phyloP scores from a whole-genome alignment of 495 filamentous ascomycete genomes.

The Penicillium tannophilum region DNA sequence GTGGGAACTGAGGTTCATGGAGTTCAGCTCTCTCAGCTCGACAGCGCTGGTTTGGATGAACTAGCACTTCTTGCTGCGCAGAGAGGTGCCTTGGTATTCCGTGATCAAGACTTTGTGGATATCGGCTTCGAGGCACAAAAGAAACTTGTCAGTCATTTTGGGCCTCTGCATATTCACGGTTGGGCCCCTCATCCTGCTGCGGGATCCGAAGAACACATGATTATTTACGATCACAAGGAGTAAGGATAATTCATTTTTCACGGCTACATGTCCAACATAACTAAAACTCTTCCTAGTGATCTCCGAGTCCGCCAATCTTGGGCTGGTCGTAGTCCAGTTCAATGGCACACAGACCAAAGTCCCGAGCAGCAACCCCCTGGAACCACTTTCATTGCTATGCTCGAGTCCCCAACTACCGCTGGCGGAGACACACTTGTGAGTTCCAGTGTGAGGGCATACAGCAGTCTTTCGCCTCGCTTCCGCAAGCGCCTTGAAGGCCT shows the following conservation, averaged over 20 bases:
- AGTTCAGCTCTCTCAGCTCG: slow-evolving; percentile 1
- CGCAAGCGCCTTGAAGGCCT: slow-evolving; percentile 8
- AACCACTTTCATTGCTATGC: slow-evolving; percentile 9
- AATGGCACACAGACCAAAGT: slow-evolving; percentile 9
- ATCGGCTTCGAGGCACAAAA: slow-evolving; percentile 8
- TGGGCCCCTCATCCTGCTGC: slow-evolving; percentile 10
- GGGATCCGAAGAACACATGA: slow-evolving; percentile 3
- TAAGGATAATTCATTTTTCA: neutral
- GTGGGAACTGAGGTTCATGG: slow-evolving; percentile 8
- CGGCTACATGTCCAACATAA: no score
- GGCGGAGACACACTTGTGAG: slow-evolving; percentile 7
- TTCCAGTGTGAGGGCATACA: slow-evolving; percentile 1
- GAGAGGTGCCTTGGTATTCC: slow-evolving; percentile 4
- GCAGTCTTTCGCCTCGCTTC: slow-evolving; percentile 4
- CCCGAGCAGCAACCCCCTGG: neutral
- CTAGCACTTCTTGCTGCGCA: slow-evolving; percentile 5
- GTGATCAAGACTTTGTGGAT: slow-evolving; percentile 7
- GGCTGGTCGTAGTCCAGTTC: slow-evolving; percentile 7
- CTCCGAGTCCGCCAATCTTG: slow-evolving; percentile 7
- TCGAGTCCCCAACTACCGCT: slow-evolving; percentile 6
- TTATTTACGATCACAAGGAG: slow-evolving; percentile 7
- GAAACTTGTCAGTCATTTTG: slow-evolving; percentile 5
- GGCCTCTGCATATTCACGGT: slow-evolving; percentile 6
- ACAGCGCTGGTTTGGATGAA: slow-evolving; percentile 7
- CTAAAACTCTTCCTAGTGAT: neutral